Base-by-base conservation (phyloP, 768 basidiomycete species). In the Candolleomyces aberdarensis region DNA sequence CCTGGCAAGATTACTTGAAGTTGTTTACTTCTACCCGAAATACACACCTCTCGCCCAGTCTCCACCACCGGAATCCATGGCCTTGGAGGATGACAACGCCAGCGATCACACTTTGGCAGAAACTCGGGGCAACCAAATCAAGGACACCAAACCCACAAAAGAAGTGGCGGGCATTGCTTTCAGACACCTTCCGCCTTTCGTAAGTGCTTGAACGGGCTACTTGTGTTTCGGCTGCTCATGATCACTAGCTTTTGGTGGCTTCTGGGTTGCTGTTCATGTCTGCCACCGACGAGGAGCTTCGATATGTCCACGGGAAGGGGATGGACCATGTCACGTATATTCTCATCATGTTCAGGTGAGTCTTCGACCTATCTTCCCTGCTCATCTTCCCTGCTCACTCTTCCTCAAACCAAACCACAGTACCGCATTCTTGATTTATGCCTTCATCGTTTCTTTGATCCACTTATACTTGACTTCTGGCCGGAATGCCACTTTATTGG, bases 291-390 rank as follows among this genome's bases (percentile, higher is more conserved):
- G 95, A 98, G 75, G 92, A 96, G 71, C 76, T 96, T 31, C 67
- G 80, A 26, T 90, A 81, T 62, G 83, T 89, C 4, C 80, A 92
- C 63, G 83, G 83, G 13, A 77, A 76, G 19, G 88, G 83, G 47
- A 92, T 96, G 86, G 95, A 96, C 70, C 92, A 94, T 67, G 94
- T 95, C 60, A 94, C 94, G 0, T 96, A 96, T 67, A 80, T 90
- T 41, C 80, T 95, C 17, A 88, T 91, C 69, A 88, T 94, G 80
- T 88, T 87, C 76, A 89, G 89, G 91, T 89, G 43, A 31, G 81
- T 59, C 56, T 36, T 17, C 46, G 22, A 40, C 26, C 26, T 39
- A 19, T 59, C 40, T 48, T 61, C 57, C 20, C 58, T 26, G 43
- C 51, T 51, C 43, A 55, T 56, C 10, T 52, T 15, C 13, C 15